A percentile compares a stretch with the other conserved stretches of the same genome.
Conservation (phyloP, 2,329 filamentous ascomycete genomes). For the Diaporthe vaccinii region DNA sequence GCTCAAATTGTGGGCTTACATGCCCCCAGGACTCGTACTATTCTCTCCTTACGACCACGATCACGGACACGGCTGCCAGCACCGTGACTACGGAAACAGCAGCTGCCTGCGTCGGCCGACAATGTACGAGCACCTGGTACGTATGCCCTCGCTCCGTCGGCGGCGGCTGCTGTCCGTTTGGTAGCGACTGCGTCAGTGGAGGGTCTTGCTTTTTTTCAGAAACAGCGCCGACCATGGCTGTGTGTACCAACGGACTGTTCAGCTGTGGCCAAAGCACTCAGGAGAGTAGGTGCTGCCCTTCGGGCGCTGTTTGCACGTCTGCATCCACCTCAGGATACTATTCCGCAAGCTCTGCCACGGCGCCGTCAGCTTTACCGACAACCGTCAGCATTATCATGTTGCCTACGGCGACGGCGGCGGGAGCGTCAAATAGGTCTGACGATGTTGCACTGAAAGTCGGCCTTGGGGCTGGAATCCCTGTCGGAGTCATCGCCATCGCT, state of each 20-base stretch:
- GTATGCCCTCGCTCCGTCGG: neutral
- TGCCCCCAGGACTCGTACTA: neutral
- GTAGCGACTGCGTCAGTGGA: neutral
- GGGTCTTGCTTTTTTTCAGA: neutral
- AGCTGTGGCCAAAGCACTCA: neutral
- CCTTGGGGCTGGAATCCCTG: slow-evolving; percentile 20
- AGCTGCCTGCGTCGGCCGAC: neutral
- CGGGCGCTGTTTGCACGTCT: neutral
- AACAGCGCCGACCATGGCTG: neutral
- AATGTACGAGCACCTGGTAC: neutral
- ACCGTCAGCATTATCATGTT: neutral
- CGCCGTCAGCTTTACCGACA: neutral
- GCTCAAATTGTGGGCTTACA: neutral
- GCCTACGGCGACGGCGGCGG: neutral
- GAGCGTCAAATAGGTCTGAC: neutral
- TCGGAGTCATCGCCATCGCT: neutral
- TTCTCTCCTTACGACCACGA: neutral
- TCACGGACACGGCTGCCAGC: neutral
- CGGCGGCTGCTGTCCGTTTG: neutral
- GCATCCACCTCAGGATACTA: neutral
- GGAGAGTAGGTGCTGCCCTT: neutral
- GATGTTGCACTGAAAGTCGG: neutral
- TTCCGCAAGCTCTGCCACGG: neutral
- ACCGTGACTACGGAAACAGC: neutral
- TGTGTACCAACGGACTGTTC: neutral